These are phyloP conservation scores for Tephrocybe sp. DNA, from an alignment of 768 basidiomycete genomes.

Conservation along the genomic window DNA sequence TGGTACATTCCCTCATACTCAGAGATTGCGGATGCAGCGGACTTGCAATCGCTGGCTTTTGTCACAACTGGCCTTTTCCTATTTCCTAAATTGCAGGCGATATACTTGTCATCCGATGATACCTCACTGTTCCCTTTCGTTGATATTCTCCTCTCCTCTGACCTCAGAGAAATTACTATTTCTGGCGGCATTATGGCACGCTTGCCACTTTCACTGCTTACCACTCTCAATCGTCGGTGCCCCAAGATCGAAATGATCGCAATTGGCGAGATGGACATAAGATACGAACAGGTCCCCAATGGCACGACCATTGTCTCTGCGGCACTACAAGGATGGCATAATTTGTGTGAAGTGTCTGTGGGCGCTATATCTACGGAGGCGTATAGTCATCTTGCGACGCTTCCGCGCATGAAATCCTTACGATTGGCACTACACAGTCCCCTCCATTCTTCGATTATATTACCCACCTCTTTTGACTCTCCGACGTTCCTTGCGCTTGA, in stretches of 20 bases:
- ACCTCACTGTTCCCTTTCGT: background rate
- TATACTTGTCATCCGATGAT: background rate
- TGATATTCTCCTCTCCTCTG: background rate
- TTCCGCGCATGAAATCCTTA: background rate
- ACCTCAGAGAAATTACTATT: background rate
- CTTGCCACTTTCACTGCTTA: background rate
- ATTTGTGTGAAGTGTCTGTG: background rate
- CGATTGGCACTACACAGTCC: background rate
- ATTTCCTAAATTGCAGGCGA: background rate
- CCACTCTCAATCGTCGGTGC: background rate
- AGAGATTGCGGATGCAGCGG: background rate
- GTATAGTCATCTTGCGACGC: background rate
- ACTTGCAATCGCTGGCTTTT: background rate
- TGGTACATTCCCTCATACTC: background rate
- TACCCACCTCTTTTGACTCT: background rate
- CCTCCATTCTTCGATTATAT: background rate
- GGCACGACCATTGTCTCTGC: background rate
- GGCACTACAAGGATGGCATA: background rate
- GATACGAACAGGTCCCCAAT: background rate
- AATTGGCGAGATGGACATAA: background rate
- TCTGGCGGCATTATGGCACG: too few relatives aligned
- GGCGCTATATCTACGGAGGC: background rate
- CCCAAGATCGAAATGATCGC: background rate
- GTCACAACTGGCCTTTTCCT: background rate
- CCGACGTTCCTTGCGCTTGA: background rate